Conservation (phyloP, 208 protist genomes). For the Acanthamoeba castellanii region DNA sequence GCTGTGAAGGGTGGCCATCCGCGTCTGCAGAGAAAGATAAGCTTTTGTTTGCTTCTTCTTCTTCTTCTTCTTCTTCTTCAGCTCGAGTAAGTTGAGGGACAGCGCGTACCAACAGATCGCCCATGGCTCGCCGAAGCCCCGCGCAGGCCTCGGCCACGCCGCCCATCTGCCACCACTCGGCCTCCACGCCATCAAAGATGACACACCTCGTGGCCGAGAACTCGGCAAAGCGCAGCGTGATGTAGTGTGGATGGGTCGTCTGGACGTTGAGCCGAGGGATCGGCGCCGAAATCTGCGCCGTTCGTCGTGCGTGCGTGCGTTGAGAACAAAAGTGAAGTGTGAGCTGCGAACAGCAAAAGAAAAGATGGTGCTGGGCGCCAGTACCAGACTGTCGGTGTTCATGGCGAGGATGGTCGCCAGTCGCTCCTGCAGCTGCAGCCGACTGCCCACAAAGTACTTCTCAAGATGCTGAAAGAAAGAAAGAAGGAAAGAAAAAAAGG, state of each 20-base stretch:
- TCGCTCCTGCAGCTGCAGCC: background rate
- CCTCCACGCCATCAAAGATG: conserved; percentile 29
- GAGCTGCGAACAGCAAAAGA: background rate
- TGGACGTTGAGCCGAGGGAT: background rate
- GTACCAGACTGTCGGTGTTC: conserved; percentile 54
- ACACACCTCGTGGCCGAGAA: conserved; percentile 2
- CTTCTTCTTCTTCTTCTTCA: no score
- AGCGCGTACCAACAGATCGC: background rate
- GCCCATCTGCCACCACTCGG: conserved; percentile 37
- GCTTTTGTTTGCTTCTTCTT: no score
- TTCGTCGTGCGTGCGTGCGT: background rate
- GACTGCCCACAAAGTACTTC: conserved; percentile 38
- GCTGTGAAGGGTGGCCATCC: background rate
- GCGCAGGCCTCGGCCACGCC: conserved; percentile 15
- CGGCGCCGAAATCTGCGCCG: no score
- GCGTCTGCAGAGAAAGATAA: background rate
- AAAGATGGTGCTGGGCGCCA: no score
- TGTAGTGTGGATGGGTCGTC: conserved; percentile 5
- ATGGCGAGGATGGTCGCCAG: background rate
- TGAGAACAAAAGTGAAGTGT: background rate
- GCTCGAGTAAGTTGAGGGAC: no score
- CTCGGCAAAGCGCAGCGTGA: conserved; percentile 47
- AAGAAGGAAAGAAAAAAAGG: background rate
- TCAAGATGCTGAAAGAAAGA: background rate
- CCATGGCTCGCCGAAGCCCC: background rate